Evolutionary conservation across 139 green algal species (phyloP), one percentile per base, ranked within the genome.

Genomic region (Chlamydomonas eustigma): DNA sequence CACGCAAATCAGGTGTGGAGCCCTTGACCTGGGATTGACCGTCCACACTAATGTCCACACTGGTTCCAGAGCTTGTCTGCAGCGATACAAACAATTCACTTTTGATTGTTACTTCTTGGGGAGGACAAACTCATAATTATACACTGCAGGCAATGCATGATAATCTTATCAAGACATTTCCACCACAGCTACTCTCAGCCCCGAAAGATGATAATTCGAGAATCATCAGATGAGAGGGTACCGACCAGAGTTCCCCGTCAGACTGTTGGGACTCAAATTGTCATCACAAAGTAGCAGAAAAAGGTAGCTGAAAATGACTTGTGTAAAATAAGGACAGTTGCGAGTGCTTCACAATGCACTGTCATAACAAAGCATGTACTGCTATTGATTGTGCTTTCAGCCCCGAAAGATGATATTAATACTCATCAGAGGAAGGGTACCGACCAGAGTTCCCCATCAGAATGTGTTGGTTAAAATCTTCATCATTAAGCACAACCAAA

Each of bases 1-100:
- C 90, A 38, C 95, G 86, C 78, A 97, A 84, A 32, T 74, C 82
- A 1, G 81, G 74, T 6, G 84, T 90, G 37, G 70, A 71, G 37
- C 84, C 89, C 12, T 2, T 22, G 0, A 93, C 2, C 0, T 75
- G 83, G 2, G 78, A 4, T 39, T 76, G 1, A 25, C 87, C 90
- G 22, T 75, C 90, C n/a, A 97, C 91, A 2, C 36, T 37, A 18
- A 98, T 69, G 4, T 24, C 35, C 33, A 80, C 44, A 37, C 71
- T 37, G 39, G 39, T 69, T 3, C 8, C 39, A 39, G 75, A 38
- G 2, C 32, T 38, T 4, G n/a, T 38, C 75, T 78, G 51, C 50
- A n/a, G n/a, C n/a, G n/a, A n/a, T n/a, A n/a, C n/a, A 36, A 58
- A 18, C 12, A 58, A 58, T 58, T 12, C 12, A 58, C 12, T 12